Conservation (phyloP, 768 basidiomycete genomes). For the Leccinum longicurvipes region DNA sequence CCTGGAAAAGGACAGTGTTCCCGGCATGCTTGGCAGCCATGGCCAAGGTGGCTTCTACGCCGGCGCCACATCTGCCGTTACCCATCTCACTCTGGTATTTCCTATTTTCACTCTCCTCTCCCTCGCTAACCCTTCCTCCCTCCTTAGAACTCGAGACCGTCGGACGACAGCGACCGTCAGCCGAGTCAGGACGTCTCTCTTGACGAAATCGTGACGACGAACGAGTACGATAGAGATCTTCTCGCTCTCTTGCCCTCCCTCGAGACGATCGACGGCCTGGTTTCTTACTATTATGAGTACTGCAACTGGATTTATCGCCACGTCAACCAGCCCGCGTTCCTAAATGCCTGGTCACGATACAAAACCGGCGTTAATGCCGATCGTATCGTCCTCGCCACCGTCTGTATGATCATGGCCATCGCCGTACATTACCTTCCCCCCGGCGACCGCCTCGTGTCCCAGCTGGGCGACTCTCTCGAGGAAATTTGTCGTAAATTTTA, state of each 20-base stretch:
- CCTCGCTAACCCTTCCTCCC: conserved; percentile 5
- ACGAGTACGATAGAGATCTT: conserved; percentile 71
- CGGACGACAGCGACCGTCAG: conserved; percentile 52
- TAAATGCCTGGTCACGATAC: conserved; percentile 67
- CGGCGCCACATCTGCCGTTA: conserved; percentile 74
- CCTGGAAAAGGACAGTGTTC: conserved; percentile 46
- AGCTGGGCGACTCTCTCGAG: conserved; percentile 49
- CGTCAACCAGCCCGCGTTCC: conserved; percentile 62
- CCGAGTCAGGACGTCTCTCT: conserved; percentile 44
- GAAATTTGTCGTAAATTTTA: conserved; percentile 67
- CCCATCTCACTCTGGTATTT: conserved; percentile 60
- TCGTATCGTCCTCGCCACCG: conserved; percentile 66
- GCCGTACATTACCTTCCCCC: conserved; percentile 69
- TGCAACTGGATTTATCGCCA: conserved; percentile 88
- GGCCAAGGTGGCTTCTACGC: conserved; percentile 69
- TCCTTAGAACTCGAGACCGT: conserved; percentile 43
- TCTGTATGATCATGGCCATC: conserved; percentile 72
- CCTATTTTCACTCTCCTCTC: conserved; percentile 6
- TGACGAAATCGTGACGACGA: conserved; percentile 41
- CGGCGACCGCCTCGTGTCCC: conserved; percentile 58
- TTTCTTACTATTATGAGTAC: conserved; percentile 78
- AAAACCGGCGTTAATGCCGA: conserved; percentile 64
- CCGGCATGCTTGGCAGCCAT: conserved; percentile 66
- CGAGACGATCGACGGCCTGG: conserved; percentile 67
- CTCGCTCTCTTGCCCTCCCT: conserved; percentile 61